phyloP scores from a whole-genome alignment of 257 asterid species.

The Solanum habrochaites region DNA sequence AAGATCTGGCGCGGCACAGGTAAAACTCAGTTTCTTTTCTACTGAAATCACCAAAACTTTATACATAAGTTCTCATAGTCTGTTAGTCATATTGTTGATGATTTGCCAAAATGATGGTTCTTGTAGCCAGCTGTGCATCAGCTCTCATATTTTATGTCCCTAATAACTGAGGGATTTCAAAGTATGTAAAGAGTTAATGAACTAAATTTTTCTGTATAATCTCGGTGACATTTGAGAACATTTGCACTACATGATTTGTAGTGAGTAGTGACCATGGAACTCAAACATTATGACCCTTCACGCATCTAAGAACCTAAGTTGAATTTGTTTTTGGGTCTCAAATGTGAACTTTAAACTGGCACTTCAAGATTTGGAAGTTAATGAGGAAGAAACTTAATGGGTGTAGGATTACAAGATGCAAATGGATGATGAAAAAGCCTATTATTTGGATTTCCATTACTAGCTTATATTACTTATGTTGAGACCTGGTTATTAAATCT shows the following conservation, averaged over 20 bases:
- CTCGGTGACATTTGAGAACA: neutral
- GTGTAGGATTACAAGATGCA: neutral
- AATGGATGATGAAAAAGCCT: neutral
- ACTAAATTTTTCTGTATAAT: neutral
- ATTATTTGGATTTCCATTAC: neutral
- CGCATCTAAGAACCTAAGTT: neutral
- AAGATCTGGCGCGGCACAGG: slow-evolving; percentile 98
- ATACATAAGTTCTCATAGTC: neutral
- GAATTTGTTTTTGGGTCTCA: neutral
- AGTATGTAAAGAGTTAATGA: neutral
- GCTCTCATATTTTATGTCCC: neutral
- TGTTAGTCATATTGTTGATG: neutral
- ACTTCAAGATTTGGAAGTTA: neutral
- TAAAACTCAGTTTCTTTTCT: slow-evolving; percentile 10
- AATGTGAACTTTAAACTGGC: neutral
- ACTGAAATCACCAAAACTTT: neutral
- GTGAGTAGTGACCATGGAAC: neutral
- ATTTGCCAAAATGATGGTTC: neutral
- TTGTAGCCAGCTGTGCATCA: neutral
- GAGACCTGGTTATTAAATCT: slow-evolving; percentile 10
- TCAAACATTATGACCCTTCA: neutral
- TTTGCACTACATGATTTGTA: neutral
- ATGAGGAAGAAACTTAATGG: neutral
- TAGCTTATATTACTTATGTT: neutral
- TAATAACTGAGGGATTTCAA: neutral